A percentile compares a stretch with the other conserved stretches of the same genome.
Conservation (phyloP, 805 yeast genomes). For the Sugiyamaella boreocaroliniensis region DNA sequence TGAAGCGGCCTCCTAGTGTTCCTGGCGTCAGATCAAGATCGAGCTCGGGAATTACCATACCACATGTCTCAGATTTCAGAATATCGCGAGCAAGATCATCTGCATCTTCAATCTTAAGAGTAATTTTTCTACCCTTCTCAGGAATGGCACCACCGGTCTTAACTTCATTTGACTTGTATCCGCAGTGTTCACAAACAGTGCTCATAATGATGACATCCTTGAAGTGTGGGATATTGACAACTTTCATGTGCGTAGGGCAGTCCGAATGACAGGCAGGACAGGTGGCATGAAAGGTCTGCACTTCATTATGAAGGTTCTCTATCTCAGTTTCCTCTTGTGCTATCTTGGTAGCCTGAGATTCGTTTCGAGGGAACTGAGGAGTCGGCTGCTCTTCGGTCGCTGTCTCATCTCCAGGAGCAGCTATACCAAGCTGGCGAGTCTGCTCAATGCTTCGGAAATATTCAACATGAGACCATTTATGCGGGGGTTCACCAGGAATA, state of each 20-base stretch:
- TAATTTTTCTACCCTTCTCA: conserved; percentile 66
- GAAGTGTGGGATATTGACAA: conserved; percentile 94
- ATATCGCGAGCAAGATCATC: conserved; percentile 94
- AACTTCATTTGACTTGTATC: conserved; percentile 94
- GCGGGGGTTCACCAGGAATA: conserved; percentile 77
- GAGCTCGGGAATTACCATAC: conserved; percentile 77
- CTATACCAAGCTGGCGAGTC: conserved; percentile 74
- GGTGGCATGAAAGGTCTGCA: conserved; percentile 85
- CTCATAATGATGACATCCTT: conserved; percentile 96
- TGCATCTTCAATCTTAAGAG: conserved; percentile 72
- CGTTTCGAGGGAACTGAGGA: conserved; percentile 23
- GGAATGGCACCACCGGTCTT: conserved; percentile 98
- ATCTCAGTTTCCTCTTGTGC: conserved; percentile 60
- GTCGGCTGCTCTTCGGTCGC: conserved; percentile 27
- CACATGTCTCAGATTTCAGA: conserved; percentile 90
- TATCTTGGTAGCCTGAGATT: conserved; percentile 24
- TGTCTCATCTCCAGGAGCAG: conserved; percentile 47
- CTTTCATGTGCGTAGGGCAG: conserved; percentile 93
- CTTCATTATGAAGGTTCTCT: conserved; percentile 81
- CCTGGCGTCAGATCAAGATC: conserved; percentile 90
- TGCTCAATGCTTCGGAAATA: conserved; percentile 84
- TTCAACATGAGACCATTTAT: conserved; percentile 82
- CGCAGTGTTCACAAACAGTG: conserved; percentile 86
- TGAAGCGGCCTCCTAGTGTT: conserved; percentile 95
- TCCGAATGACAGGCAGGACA: conserved; percentile 83